Conservation (phyloP, 352 stramenopile species). For the Globisporangium mamillatum region DNA sequence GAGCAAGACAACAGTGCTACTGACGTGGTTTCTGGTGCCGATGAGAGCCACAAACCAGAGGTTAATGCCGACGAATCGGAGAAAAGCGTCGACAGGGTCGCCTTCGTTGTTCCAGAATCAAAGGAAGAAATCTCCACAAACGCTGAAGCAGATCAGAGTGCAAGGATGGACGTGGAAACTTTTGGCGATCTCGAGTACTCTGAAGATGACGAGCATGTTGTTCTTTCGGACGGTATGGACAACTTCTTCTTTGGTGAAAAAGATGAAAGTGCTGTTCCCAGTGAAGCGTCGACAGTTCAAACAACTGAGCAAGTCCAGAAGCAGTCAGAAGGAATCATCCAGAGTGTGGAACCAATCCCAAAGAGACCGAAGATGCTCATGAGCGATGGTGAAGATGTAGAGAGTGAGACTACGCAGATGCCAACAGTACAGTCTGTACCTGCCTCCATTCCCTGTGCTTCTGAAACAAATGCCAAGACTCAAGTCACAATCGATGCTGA, state of each 20-base stretch:
- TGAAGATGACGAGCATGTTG: constrained; percentile 10
- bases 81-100: not conserved
- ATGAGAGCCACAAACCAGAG: not conserved
- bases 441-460: not conserved
- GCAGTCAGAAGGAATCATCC: not conserved
- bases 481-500: not conserved
- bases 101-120: not conserved
- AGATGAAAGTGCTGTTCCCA: not conserved
- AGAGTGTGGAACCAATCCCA: not conserved
- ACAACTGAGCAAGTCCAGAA: not conserved
- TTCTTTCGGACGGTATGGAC: not conserved
- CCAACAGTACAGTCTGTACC: not conserved
- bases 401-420: not conserved
- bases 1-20: not conserved
- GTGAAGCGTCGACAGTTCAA: not conserved
- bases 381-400: constrained; percentile 27
- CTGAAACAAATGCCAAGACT: not conserved
- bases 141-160: not conserved
- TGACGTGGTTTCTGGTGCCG: not conserved
- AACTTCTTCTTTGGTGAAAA: constrained; percentile 2
- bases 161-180: not conserved
- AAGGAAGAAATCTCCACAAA: not conserved
- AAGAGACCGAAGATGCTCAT: constrained; percentile 19
- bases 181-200: not conserved
- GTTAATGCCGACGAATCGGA: not conserved